These are phyloP conservation scores for Aegilops speltoides DNA, from an alignment of 176 grass and related monocot species.

Conservation along the genomic window DNA sequence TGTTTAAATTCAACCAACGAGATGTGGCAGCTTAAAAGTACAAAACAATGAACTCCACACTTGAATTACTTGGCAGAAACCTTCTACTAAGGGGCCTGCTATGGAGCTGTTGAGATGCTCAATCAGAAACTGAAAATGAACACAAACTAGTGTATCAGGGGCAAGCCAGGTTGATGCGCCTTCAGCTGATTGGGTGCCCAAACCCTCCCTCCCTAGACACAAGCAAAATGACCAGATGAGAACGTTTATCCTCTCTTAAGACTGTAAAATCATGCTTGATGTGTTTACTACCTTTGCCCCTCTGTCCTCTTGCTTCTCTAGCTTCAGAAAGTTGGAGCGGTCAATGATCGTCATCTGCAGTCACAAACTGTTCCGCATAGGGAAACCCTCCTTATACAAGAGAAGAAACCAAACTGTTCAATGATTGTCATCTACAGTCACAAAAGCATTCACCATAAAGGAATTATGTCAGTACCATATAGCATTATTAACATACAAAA, in stretches of 20 bases:
- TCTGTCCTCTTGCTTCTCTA: not conserved
- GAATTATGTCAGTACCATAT: not conserved
- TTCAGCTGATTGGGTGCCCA: not conserved
- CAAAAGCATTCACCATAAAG: not conserved
- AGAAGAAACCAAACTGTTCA: not conserved
- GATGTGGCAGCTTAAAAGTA: not conserved
- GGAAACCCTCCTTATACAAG: not conserved
- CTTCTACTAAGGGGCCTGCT: not conserved
- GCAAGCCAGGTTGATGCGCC: not conserved
- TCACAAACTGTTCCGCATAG: not conserved
- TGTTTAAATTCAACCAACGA: not conserved
- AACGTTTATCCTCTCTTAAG: slow-evolving; percentile 4
- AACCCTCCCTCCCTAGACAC: slow-evolving; percentile 11
- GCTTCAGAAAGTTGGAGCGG: not conserved
- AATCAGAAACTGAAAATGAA: not conserved
- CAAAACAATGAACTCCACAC: not conserved
- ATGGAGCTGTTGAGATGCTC: not conserved
- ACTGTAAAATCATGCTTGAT: not conserved
- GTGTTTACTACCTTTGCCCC: slow-evolving; percentile 4
- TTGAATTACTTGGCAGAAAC: not conserved
- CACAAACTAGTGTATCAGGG: not conserved
- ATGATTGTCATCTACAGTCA: slow-evolving; percentile 21
- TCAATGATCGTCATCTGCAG: too few relatives aligned
- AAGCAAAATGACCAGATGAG: slow-evolving; percentile 26
- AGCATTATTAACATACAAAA: slow-evolving; percentile 1